These are phyloP conservation scores for Ustilago cynodontis DNA, from an alignment of 1,284 basidiomycete genomes.

Conservation along the genomic window DNA sequence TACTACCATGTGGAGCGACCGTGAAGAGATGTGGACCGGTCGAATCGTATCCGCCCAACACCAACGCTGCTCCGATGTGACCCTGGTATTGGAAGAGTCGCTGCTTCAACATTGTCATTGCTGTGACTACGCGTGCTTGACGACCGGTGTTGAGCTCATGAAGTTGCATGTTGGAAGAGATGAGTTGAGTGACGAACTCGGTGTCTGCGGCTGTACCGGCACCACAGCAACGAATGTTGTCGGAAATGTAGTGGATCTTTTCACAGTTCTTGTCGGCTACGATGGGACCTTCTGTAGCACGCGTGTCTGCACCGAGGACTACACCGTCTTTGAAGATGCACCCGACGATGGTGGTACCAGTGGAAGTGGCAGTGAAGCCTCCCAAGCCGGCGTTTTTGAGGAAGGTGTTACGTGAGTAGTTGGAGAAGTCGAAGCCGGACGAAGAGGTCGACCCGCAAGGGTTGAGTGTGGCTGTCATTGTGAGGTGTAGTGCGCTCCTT, in stretches of 20 bases:
- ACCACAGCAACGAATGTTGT: slow-evolving; percentile 90
- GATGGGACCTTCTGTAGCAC: slow-evolving; percentile 93
- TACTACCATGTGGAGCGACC: slow-evolving; percentile 95
- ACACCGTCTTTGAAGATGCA: slow-evolving; percentile 91
- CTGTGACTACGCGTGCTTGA: slow-evolving; percentile 84
- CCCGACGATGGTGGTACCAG: slow-evolving; percentile 95
- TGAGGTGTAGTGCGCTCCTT: not conserved
- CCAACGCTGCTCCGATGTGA: slow-evolving; percentile 92
- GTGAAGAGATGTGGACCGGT: slow-evolving; percentile 97
- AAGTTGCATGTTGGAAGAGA: slow-evolving; percentile 68
- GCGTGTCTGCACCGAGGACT: slow-evolving; percentile 94
- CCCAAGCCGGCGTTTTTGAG: slow-evolving; percentile 77
- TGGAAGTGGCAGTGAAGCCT: slow-evolving; percentile 72
- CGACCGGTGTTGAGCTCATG: slow-evolving; percentile 67
- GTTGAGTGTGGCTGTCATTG: slow-evolving; percentile 20
- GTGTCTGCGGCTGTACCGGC: slow-evolving; percentile 98
- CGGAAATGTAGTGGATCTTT: slow-evolving; percentile 89
- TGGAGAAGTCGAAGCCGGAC: slow-evolving; percentile 80
- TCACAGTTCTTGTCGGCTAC: slow-evolving; percentile 99
- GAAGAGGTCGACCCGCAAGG: slow-evolving; percentile 13
- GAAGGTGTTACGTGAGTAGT: slow-evolving; percentile 82
- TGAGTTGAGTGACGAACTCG: slow-evolving; percentile 78
- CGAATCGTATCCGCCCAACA: slow-evolving; percentile 93
- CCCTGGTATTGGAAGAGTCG: slow-evolving; percentile 90
- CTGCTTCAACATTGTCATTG: slow-evolving; percentile 98